Evolutionary conservation across 73 alveolate genomes (phyloP).

Genomic region (Uronychia setigera): DNA sequence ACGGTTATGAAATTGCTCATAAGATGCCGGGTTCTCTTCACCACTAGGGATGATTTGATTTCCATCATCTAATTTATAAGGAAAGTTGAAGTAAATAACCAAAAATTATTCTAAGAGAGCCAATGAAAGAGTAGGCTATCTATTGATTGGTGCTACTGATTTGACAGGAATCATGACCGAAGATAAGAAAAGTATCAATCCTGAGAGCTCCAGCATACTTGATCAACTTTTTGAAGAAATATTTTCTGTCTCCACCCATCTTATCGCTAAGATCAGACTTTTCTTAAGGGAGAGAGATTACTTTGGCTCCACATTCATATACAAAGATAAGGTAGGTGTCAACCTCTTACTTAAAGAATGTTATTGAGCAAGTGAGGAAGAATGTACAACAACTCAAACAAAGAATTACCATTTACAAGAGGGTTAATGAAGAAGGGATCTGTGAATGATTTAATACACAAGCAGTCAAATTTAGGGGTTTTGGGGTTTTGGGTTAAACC

Average conservation of each 20-base stretch:
- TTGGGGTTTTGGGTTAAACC: too few species aligned
- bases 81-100: background rate
- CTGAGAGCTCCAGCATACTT: background rate
- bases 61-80: background rate
- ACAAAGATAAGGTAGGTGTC: background rate
- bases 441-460: too few species aligned
- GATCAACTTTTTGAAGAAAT: background rate
- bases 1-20: background rate
- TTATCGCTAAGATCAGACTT: background rate
- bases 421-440: too few species aligned
- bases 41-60: background rate
- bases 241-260: background rate
- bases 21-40: background rate
- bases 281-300: background rate
- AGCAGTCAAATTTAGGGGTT: too few species aligned
- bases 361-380: background rate
- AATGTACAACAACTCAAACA: background rate
- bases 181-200: background rate
- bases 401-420: background rate
- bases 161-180: background rate
- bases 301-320: background rate
- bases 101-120: too few species aligned
- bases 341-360: background rate
- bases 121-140: background rate
- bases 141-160: background rate